Evolutionary conservation across 352 stramenopile species (phyloP).

Genomic region (Globisporangium cystogenes): DNA sequence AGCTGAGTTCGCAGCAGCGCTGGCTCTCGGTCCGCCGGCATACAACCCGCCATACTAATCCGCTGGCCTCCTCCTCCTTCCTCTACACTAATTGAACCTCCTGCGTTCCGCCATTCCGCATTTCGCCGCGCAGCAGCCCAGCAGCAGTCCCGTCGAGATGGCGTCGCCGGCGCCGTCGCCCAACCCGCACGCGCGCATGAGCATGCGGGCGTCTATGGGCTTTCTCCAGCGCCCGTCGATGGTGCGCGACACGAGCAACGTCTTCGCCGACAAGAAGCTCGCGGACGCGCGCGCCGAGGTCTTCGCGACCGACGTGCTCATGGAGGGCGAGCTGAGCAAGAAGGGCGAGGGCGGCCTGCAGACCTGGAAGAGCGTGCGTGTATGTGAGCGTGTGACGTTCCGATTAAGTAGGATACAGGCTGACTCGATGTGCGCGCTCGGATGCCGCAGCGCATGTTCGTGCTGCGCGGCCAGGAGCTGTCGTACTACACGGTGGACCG

Average conservation of each 20-base stretch:
- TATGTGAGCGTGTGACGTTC: no score
- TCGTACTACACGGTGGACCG: slow-evolving; percentile 60
- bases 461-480: slow-evolving; percentile 59
- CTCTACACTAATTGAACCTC: no score
- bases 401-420: no score
- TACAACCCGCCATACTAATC: no score
- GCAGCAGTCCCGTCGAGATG: not conserved
- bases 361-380: slow-evolving; percentile 63
- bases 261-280: slow-evolving; percentile 60
- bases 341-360: slow-evolving; percentile 57
- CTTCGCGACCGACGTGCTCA: slow-evolving; percentile 61
- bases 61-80: no score
- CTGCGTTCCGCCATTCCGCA: no score
- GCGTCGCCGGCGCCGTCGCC: slow-evolving; percentile 1
- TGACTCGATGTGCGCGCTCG: not conserved
- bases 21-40: no score
- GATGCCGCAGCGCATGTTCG: slow-evolving; percentile 47
- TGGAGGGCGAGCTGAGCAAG: slow-evolving; percentile 65
- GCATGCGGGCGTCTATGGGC: slow-evolving; percentile 24
- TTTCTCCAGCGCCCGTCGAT: slow-evolving; percentile 43
- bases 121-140: no score
- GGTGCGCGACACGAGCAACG: slow-evolving; percentile 45
- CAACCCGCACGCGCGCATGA: slow-evolving; percentile 10
- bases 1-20: no score
- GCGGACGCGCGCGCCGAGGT: slow-evolving; percentile 44